phyloP scores from a whole-genome alignment of 371 early-diverging fungal genomes.

The Mucor sp. region DNA sequence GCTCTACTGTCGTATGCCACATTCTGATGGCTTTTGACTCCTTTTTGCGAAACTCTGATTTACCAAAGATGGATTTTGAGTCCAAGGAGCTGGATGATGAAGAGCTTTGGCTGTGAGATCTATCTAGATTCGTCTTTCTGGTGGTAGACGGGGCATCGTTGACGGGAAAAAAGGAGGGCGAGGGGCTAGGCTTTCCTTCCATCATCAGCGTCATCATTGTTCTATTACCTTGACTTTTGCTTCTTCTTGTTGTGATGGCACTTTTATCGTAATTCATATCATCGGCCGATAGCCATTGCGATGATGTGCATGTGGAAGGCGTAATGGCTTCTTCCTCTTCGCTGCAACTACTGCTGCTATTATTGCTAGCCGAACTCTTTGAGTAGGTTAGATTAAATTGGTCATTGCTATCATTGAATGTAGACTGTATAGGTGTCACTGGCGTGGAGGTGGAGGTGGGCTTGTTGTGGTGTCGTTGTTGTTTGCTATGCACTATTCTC shows the following conservation, averaged over 20 bases:
- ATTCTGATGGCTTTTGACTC: slow-evolving; percentile 9
- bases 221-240: slow-evolving; percentile 2
- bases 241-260: neutral
- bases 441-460: neutral
- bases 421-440: neutral
- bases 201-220: neutral
- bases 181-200: neutral
- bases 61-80: neutral
- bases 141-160: too few relatives aligned
- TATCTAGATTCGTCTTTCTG: neutral
- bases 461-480: neutral
- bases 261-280: neutral
- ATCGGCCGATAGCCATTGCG: neutral
- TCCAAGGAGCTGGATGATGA: neutral
- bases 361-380: neutral
- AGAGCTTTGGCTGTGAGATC: neutral
- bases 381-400: neutral
- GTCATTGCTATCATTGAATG: neutral
- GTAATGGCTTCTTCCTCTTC: slow-evolving; percentile 4
- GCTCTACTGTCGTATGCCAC: slow-evolving; percentile 10
- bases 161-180: neutral
- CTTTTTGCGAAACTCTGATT: slow-evolving; percentile 8
- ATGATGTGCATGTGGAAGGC: neutral
- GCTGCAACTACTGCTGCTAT: neutral
- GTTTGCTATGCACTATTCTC: neutral